A percentile compares a stretch with the other conserved stretches of the same genome.
These are phyloP conservation scores for Dioszegia crocea DNA, from an alignment of 768 basidiomycete genomes.

Conservation along the genomic window DNA sequence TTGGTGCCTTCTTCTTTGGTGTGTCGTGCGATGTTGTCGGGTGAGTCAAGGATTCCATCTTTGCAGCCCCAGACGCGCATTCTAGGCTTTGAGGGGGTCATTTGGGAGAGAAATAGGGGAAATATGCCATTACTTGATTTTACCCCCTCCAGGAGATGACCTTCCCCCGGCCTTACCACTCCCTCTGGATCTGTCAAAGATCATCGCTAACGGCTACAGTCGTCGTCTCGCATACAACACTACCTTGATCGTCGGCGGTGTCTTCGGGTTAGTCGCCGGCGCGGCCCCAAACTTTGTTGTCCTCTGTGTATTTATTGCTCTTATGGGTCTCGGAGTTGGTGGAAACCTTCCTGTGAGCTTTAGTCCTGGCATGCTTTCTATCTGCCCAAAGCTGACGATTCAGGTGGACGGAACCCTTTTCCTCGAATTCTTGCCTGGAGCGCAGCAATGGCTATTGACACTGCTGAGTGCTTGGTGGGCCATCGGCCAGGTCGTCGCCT, in stretches of 20 bases:
- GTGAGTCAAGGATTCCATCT: conserved; percentile 9
- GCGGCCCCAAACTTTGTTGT: conserved; percentile 58
- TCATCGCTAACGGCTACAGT: conserved; percentile 8
- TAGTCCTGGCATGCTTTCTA: background rate
- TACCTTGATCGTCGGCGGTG: conserved; percentile 63
- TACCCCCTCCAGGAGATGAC: too few relatives aligned
- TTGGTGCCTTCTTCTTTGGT: conserved; percentile 22
- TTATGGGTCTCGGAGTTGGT: conserved; percentile 13
- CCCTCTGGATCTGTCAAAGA: background rate
- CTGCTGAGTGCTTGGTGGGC: conserved; percentile 78
- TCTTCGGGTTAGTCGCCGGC: conserved; percentile 64
- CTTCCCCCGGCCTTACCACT: background rate
- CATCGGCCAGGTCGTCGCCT: conserved; percentile 64
- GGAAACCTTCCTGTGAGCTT: conserved; percentile 58
- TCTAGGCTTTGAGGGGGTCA: too few relatives aligned
- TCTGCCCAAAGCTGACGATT: background rate
- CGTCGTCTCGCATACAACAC: conserved; percentile 62
- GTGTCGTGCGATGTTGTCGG: conserved; percentile 17
- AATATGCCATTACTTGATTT: too few relatives aligned
- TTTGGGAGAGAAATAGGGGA: too few relatives aligned
- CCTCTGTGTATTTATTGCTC: conserved; percentile 53
- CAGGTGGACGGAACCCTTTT: conserved; percentile 68
- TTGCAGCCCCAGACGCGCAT: too few relatives aligned
- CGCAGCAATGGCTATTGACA: conserved; percentile 70
- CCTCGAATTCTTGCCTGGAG: conserved; percentile 66